Evolutionary conservation across 192 early-diverging fungal genomes (phyloP), one percentile per base, ranked within the genome.

Genomic region (Entophlyctis luteolus): DNA sequence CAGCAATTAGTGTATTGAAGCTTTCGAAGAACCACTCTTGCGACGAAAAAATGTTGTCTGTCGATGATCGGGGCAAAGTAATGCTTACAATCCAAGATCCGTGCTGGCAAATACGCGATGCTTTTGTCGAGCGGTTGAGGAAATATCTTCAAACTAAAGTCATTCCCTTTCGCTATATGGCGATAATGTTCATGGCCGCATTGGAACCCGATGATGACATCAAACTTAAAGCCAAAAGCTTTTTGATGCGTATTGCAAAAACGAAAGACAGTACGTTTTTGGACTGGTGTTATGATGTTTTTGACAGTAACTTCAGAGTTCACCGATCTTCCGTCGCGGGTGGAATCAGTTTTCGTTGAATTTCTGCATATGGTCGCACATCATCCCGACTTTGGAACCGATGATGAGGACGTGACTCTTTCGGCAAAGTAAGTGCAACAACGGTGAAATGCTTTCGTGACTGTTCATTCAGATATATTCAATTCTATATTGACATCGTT

Each of bases 191-290:
- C 60, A 69, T 98, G 47, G 87, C 84, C 4, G 96, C 93, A 0
- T 87, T 93, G 65, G 96, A 98, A 36, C 91, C 92, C 0, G 93
- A 94, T 58, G 46, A 68, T 1, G 83, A 79, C 0, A 81, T 95
- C 55, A 80, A 72, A 62, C 73, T 76, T 49, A 87, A 86, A 47
- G 63, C 48, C 42, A 75, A 48, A 48, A 25, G 37, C 18, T 66
- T 52, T 28, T 55, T 66, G n/a, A 35, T 14, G 20, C n/a, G 60
- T 22, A 50, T 63, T 49, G 60, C 60, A 22, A 63, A 63, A 32
- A 48, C 60, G n/a, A n/a, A n/a, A n/a, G 39, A 8, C 39, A 42
- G n/a, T 8, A 42, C 39, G 39, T 42, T 42, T 42, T 42, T 42
- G 39, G n/a, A n/a, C n/a, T n/a, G n/a, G n/a, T n/a, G n/a, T n/a